Base-by-base conservation (phyloP, 495 filamentous ascomycete genomes). In the Aspergillus affinis region DNA sequence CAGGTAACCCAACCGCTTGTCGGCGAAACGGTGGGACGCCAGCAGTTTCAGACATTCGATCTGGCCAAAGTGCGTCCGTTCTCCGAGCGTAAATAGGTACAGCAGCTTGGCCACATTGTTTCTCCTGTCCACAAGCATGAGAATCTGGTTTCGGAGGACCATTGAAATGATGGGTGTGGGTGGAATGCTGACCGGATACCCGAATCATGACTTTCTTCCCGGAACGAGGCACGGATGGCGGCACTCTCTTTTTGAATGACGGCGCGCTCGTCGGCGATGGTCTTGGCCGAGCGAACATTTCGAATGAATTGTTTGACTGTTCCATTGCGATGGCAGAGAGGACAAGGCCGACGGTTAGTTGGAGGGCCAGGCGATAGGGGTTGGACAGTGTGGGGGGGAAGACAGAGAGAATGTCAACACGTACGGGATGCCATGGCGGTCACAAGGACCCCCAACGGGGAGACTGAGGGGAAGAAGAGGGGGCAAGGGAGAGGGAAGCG, bases 191-290 rank as follows among this genome's bases (percentile, higher is more conserved):
- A 96, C 93, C 93, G 88, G 64, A 95, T 83, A 72, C 88, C 87
- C 60, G 90, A 92, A 75, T 98, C 92, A 61, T 86, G 84, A 75
- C 91, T 96, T 80, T 98, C 94, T 76, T 98, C 94, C 64, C 94
- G 84, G 72, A 98, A 98, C 70, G 93, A 97, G 60, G 94, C 91
- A 74, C 94, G 82, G 68, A 98, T 98, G 50, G 93, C 89, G 55
- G 94, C 95, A 76, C 94, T 98, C 79, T 98, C 94, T 74, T 98
- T 98, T 68, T 98, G 94, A 59, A 98, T 94, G 26, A 98, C 94
- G 23, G 93, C 92, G 67, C 94, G 86, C 81, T 98, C 94, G 75
- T 98, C 94, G 69, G 95, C 95, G 70, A 98, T 94, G 30, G 94
- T 98, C 83, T 98, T 98, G 54, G 94, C 90, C 48, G 93, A 93